These are phyloP conservation scores for Flaveria brownii DNA, from an alignment of 129 eudicot species.

Conservation along the genomic window DNA sequence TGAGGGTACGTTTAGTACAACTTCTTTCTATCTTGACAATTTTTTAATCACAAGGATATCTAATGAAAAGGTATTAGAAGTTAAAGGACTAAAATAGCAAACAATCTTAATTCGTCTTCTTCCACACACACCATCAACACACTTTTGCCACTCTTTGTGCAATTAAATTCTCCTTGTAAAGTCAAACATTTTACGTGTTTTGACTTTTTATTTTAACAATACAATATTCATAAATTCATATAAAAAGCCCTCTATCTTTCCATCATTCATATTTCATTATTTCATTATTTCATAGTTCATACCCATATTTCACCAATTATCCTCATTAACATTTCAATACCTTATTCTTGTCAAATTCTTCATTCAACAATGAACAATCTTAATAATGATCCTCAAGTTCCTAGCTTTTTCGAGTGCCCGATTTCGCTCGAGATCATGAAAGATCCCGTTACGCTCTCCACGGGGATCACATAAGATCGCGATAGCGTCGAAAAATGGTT, in stretches of 20 bases:
- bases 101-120: no score
- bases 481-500: slow-evolving; percentile 34
- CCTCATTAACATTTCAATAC: background rate
- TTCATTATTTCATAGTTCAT: background rate
- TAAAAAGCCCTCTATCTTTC: background rate
- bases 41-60: no score
- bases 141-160: no score
- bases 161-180: background rate
- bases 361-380: slow-evolving; percentile 2
- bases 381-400: slow-evolving; percentile 25
- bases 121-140: no score
- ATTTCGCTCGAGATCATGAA: slow-evolving; percentile 41
- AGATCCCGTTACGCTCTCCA: slow-evolving; percentile 36
- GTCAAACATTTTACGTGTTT: slow-evolving; percentile 7
- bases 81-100: no score
- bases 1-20: no score
- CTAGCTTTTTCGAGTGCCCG: slow-evolving; percentile 32
- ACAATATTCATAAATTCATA: background rate
- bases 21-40: no score
- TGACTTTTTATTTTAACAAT: background rate
- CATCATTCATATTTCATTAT: no score
- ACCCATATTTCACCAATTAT: background rate
- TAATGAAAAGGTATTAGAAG: no score
- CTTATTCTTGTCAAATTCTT: background rate
- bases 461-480: slow-evolving; percentile 44